Conservation (phyloP, 176 grass and related monocot species). For the Ensete ventricosum region DNA sequence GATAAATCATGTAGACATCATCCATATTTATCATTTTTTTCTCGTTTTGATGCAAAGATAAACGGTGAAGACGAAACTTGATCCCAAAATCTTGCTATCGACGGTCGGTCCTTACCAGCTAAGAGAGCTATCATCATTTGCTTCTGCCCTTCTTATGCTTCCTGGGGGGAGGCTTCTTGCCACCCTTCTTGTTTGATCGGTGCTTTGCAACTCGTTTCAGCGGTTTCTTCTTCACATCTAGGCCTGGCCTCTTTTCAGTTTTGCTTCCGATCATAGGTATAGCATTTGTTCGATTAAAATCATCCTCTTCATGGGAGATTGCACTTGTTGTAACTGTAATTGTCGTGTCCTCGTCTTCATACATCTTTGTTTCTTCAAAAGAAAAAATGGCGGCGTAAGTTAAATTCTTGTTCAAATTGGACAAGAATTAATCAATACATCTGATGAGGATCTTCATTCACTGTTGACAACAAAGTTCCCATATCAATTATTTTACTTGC, state of each 20-base stretch:
- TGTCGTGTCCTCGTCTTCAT: slow-evolving; percentile 56
- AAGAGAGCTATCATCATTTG: slow-evolving; percentile 8
- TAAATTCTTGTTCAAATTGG: slow-evolving; percentile 3
- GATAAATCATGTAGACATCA: too few relatives aligned
- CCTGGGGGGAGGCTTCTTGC: background rate
- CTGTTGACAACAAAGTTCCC: background rate
- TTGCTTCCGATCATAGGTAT: slow-evolving; percentile 4
- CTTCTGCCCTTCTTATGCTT: slow-evolving; percentile 26
- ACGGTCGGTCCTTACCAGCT: too few relatives aligned
- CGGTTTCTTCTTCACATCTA: slow-evolving; percentile 48
- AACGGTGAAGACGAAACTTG: too few relatives aligned
- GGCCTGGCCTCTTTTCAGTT: slow-evolving; percentile 27
- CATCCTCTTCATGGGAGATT: slow-evolving; percentile 36
- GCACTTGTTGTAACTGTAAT: slow-evolving; percentile 69
- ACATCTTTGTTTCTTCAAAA: slow-evolving; percentile 66
- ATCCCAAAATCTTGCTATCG: background rate
- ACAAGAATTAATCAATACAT: background rate
- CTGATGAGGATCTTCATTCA: background rate
- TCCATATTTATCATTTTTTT: too few relatives aligned
- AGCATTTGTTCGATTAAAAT: slow-evolving; percentile 18
- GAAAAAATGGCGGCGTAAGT: background rate
- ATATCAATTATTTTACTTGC: background rate
- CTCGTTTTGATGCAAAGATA: too few relatives aligned
- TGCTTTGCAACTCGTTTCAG: slow-evolving; percentile 41
- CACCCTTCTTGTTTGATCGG: slow-evolving; percentile 31